Base-by-base conservation (phyloP, 805 yeast species). In the Maudiozyma bulderi region DNA sequence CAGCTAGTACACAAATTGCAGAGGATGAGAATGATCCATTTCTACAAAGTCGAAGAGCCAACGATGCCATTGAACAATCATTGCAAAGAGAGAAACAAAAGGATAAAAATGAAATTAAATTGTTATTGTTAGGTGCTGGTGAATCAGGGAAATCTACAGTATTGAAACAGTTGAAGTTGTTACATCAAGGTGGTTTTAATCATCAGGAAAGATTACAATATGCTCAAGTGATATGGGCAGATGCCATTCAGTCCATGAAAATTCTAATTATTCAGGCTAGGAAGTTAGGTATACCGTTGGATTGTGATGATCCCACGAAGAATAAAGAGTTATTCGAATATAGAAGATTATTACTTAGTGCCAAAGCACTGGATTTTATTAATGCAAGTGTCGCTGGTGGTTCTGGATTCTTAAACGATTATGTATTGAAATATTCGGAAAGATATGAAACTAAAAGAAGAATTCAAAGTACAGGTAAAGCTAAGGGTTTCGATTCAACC, bases 111-210 rank as follows among this genome's bases (percentile, higher is more conserved):
- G 82, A 78, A 55, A 75, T 84, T 35, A 87, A 84, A 62, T 71
- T 91, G 52, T 67, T 91, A 39, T 71, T 91, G n/a, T 68, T 89
- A 35, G 96, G 98, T 40, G 86, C 98, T 0, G 98, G 97, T 5
- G 98, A 90, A 62, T 82, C 91, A 46, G 97, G 98, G 6, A 90
- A 90, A 63, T 85, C 95, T 2, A 90, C 98, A 0, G 95, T 90
- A 6, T 69, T 90, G 55, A 90, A 90, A 65, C 97, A 90, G 64
- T 76, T 90, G 80, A 80, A 85, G 57, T 72, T 93, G 14, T 66
- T 89, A 40, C 97, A 93, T 63, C 85, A 87, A 51, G 83, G 85
- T 42, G 95, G 95, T 2, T 93, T 91, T 68, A 73, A 85, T 1
- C 77, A 76, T 45, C 84, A 81, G 53, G 98, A 93, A 65, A 73